A percentile compares a stretch with the other conserved stretches of the same genome.
Evolutionary conservation across 2,329 filamentous ascomycete genomes (phyloP).

Genomic region (Capronia americana): DNA sequence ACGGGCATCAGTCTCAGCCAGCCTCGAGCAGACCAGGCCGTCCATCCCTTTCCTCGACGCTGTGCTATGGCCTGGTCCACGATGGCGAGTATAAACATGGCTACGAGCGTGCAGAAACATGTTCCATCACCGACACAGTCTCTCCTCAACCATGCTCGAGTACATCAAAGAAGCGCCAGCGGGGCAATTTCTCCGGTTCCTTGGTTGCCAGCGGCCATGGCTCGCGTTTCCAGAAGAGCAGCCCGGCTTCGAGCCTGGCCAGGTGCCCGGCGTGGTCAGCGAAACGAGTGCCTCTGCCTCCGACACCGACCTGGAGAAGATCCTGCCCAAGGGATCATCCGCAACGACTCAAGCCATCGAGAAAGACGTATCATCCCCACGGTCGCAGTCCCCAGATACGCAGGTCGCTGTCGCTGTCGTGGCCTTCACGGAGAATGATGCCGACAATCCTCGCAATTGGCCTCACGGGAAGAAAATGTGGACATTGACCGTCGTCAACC

Average conservation of each 20-base stretch:
- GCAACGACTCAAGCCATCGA: background rate
- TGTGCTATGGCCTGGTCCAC: background rate
- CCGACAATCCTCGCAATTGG: conserved; percentile 54
- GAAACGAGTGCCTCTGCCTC: background rate
- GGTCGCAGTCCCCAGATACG: background rate
- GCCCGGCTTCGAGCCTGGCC: conserved; percentile 14
- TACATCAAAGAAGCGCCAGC: conserved; percentile 29
- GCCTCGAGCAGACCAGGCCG: background rate
- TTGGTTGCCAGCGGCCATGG: conserved; percentile 14
- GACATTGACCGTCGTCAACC: conserved; percentile 49
- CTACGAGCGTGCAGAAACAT: background rate
- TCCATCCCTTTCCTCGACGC: background rate
- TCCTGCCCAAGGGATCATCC: background rate
- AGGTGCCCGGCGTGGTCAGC: background rate
- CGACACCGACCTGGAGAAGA: conserved; percentile 13
- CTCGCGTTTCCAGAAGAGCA: conserved; percentile 28
- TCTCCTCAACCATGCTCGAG: conserved; percentile 2
- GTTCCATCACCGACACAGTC: background rate
- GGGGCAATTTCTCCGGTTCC: conserved; percentile 26
- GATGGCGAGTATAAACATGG: conserved; percentile 2
- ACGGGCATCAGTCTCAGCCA: conserved; percentile 2
- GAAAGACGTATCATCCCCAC: background rate
- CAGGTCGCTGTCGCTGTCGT: conserved; percentile 42
- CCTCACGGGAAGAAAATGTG: conserved; percentile 46
- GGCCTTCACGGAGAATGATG: conserved; percentile 52